Percentiles rank a stretch among this genome's conserved stretches.
These are phyloP conservation scores for Auricularia cornea DNA, from an alignment of 768 basidiomycete genomes.

Conservation along the genomic window DNA sequence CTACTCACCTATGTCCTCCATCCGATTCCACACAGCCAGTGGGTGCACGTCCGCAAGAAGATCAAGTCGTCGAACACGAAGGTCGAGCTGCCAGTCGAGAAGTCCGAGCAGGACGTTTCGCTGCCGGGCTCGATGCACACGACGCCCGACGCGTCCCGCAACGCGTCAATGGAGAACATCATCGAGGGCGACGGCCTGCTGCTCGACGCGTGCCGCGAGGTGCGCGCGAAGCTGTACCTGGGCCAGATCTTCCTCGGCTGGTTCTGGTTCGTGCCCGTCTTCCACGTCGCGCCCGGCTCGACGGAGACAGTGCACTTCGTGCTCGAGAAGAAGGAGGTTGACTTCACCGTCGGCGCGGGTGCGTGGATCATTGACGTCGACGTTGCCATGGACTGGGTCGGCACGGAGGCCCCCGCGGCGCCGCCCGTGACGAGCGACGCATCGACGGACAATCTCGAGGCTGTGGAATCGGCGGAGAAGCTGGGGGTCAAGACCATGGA, in stretches of 20 bases:
- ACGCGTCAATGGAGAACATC: not conserved
- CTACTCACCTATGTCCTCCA: conserved; percentile 10
- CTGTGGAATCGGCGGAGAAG: not conserved
- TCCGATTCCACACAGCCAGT: conserved; percentile 9
- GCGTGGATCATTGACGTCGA: conserved; percentile 56
- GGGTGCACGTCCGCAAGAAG: conserved; percentile 10
- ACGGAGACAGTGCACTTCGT: conserved; percentile 29
- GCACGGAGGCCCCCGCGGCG: not conserved
- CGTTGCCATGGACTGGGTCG: conserved; percentile 48
- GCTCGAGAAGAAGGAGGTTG: conserved; percentile 56
- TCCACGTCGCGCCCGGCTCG: conserved; percentile 50
- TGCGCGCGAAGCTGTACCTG: conserved; percentile 63
- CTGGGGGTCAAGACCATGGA: not conserved
- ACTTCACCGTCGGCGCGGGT: conserved; percentile 73
- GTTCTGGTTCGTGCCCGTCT: conserved; percentile 80
- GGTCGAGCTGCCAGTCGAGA: conserved; percentile 31
- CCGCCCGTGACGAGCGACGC: not conserved
- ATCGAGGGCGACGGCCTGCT: conserved; percentile 34
- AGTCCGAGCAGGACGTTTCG: conserved; percentile 13
- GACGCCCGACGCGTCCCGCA: not conserved
- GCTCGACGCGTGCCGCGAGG: conserved; percentile 58
- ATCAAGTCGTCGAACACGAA: conserved; percentile 32
- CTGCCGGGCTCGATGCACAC: conserved; percentile 14
- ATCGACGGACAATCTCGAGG: not conserved
- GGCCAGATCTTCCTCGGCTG: conserved; percentile 78